These are phyloP conservation scores for Aspergillus udagawae DNA, from an alignment of 2,329 filamentous ascomycete species.

Conservation along the genomic window DNA sequence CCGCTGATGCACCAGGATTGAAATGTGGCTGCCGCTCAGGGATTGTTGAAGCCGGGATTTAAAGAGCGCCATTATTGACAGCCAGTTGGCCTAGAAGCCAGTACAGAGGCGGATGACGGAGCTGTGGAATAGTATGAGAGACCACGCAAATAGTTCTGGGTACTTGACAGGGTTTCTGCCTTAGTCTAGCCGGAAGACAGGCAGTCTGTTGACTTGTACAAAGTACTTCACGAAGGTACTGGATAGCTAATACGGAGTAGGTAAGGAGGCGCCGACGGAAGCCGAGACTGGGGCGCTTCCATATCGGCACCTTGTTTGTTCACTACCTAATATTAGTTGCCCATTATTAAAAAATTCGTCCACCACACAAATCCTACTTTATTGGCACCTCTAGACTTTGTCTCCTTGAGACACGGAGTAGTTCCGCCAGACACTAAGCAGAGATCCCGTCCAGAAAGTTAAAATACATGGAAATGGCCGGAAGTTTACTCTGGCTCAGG, in stretches of 20 bases:
- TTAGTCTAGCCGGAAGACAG: background rate
- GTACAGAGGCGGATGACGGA: background rate
- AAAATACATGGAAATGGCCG: background rate
- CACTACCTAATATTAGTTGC: background rate
- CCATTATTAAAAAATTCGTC: background rate
- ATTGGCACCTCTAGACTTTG: background rate
- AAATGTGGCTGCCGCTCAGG: background rate
- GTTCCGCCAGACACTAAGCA: background rate
- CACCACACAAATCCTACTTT: background rate
- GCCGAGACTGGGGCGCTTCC: no score
- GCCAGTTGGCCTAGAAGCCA: background rate
- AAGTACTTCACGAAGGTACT: background rate
- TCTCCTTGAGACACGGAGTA: background rate
- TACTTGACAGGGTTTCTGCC: background rate
- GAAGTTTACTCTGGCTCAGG: background rate
- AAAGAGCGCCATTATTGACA: background rate
- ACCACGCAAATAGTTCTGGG: background rate
- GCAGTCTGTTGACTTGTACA: background rate
- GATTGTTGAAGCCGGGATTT: background rate
- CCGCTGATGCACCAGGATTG: background rate
- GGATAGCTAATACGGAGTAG: no score
- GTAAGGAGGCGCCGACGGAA: background rate
- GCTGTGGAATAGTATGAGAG: background rate
- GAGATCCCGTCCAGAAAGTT: background rate
- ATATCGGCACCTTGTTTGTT: background rate